phyloP scores from a whole-genome alignment of 371 early-diverging fungal genomes.

The Phascolomyces articulosus region DNA sequence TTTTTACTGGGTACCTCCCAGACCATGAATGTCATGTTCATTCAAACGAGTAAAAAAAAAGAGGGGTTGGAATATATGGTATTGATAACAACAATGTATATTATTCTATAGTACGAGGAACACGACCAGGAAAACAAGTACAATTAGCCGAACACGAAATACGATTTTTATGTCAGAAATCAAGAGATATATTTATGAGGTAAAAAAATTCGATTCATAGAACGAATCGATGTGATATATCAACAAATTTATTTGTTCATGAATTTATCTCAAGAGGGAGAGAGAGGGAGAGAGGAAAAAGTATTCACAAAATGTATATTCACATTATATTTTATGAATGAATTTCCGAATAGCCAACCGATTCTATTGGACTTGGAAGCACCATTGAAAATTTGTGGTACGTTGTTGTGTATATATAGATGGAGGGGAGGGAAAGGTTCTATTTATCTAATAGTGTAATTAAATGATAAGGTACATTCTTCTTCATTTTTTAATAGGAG shows the following conservation, averaged over 20 bases:
- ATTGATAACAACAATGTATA: no score
- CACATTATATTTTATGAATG: not conserved
- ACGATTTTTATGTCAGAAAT: slow-evolving; percentile 79
- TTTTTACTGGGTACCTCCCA: no score
- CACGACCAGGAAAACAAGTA: slow-evolving; percentile 83
- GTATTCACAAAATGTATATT: not conserved
- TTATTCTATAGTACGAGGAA: slow-evolving; percentile 72
- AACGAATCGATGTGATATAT: no score
- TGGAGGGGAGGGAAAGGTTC: no score
- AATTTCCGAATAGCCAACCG: slow-evolving; percentile 60
- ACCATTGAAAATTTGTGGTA: slow-evolving; percentile 95
- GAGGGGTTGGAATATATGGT: no score
- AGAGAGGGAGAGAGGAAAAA: not conserved
- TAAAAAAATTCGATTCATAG: no score
- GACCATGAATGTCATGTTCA: not conserved
- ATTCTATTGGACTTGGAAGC: slow-evolving; percentile 91
- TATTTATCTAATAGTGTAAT: not conserved
- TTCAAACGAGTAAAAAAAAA: not conserved
- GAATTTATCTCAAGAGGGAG: no score
- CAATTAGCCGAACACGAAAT: slow-evolving; percentile 81
- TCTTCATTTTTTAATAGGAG: no score
- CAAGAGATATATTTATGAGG: slow-evolving; percentile 89
- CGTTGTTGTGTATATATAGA: not conserved
- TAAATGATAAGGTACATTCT: not conserved
- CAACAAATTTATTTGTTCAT: no score